phyloP scores from a whole-genome alignment of 2,329 filamentous ascomycete species.

The Tolypocladium paradoxum region DNA sequence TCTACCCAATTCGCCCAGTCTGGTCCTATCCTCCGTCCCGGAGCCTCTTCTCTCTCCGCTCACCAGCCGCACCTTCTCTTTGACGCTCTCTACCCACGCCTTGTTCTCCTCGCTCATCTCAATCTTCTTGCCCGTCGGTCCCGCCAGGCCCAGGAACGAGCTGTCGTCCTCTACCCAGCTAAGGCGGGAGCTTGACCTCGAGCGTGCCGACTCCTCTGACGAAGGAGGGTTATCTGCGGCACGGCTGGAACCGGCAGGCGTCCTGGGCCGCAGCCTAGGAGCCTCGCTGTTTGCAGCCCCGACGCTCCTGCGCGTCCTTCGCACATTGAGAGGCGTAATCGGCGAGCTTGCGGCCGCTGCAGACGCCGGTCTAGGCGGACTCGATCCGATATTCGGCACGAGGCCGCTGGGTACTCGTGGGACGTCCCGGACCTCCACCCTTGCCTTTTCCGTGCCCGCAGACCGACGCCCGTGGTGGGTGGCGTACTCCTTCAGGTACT shows the following conservation, averaged over 20 bases:
- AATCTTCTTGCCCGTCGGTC: slow-evolving; percentile 53
- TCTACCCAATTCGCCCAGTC: slow-evolving; percentile 61
- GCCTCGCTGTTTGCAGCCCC: slow-evolving; percentile 22
- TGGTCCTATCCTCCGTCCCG: slow-evolving; percentile 18
- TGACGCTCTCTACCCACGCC: slow-evolving; percentile 74
- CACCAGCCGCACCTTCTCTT: slow-evolving; percentile 64
- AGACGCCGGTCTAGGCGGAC: slow-evolving; percentile 30
- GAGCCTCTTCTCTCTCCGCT: slow-evolving; percentile 43
- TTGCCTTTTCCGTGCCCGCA: slow-evolving; percentile 32
- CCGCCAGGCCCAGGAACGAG: slow-evolving; percentile 55
- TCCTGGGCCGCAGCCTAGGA: slow-evolving; percentile 27
- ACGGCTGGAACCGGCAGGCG: slow-evolving; percentile 26
- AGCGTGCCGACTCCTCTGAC: slow-evolving; percentile 33
- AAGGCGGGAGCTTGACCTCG: slow-evolving; percentile 40
- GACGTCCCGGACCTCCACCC: slow-evolving; percentile 48
- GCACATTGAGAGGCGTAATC: slow-evolving; percentile 40
- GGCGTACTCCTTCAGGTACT: slow-evolving; percentile 90
- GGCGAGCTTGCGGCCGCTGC: slow-evolving; percentile 25
- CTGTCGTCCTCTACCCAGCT: slow-evolving; percentile 51
- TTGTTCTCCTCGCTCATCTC: slow-evolving; percentile 62
- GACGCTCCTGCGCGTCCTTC: slow-evolving; percentile 40
- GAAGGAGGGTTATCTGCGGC: slow-evolving; percentile 28
- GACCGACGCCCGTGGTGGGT: slow-evolving; percentile 76
- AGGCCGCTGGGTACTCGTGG: slow-evolving; percentile 19
- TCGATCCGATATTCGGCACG: slow-evolving; percentile 25